These are phyloP conservation scores for Vinca major DNA, from an alignment of 305 asterid species.

Conservation along the genomic window DNA sequence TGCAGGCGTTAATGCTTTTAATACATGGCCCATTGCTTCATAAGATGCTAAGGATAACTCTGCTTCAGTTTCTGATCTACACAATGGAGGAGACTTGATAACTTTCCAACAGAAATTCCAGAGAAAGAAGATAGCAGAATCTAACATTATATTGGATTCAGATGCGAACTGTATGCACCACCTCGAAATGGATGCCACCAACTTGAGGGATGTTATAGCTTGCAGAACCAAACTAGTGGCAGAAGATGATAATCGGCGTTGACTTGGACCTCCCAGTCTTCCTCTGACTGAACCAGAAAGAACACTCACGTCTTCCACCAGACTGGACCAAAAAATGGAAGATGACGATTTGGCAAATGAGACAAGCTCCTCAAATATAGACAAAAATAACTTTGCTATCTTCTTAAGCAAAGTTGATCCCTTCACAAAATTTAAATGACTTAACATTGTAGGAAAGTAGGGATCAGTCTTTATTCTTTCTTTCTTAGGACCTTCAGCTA, in stretches of 20 bases:
- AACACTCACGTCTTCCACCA: conserved; percentile 30
- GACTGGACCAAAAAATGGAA: conserved; percentile 53
- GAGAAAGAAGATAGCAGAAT: conserved; percentile 47
- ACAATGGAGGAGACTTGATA: conserved; percentile 44
- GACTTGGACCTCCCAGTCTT: conserved; percentile 90
- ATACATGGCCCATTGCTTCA: conserved; percentile 61
- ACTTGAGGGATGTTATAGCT: conserved; percentile 67
- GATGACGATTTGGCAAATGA: conserved; percentile 51
- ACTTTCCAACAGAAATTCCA: conserved; percentile 79
- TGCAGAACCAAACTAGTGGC: conserved; percentile 61
- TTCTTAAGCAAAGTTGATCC: conserved; percentile 39
- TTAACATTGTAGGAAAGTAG: conserved; percentile 24
- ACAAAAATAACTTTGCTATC: conserved; percentile 36
- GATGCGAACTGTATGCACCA: conserved; percentile 48
- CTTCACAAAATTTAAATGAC: conserved; percentile 23
- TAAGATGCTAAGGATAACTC: conserved; percentile 71
- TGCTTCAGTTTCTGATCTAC: conserved; percentile 72
- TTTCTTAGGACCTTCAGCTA: conserved; percentile 25
- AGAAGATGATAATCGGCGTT: conserved; percentile 64
- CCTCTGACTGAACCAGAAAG: conserved; percentile 75
- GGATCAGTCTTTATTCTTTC: conserved; percentile 29
- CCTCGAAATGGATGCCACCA: conserved; percentile 52
- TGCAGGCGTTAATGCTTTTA: conserved; percentile 41
- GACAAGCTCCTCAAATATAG: conserved; percentile 57
- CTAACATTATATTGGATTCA: conserved; percentile 30